Conservation (phyloP, 495 filamentous ascomycete species). For the Aspergillus indologenus region DNA sequence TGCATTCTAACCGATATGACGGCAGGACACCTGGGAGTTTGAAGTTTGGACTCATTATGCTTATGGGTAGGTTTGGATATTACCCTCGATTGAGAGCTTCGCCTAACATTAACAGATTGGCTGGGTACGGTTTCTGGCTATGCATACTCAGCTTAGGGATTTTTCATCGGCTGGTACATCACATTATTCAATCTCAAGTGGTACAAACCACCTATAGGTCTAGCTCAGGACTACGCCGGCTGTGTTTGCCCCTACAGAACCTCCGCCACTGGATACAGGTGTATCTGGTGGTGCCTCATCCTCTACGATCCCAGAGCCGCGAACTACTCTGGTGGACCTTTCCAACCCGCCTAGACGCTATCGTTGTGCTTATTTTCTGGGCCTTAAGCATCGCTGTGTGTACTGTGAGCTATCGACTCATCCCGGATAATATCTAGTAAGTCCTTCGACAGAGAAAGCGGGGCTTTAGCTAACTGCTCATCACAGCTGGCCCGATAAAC, state of each 20-base stretch:
- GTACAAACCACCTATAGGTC: background rate
- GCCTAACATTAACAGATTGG: constrained; percentile 8
- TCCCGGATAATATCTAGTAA: constrained; percentile 40
- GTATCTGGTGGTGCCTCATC: constrained; percentile 34
- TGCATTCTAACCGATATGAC: background rate
- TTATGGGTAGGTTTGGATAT: constrained; percentile 26
- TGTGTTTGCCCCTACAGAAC: constrained; percentile 4
- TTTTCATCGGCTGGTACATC: constrained; percentile 20
- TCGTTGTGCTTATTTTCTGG: constrained; percentile 42
- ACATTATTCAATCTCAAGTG: constrained; percentile 6
- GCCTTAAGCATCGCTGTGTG: constrained; percentile 37
- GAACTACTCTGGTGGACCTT: constrained; percentile 36
- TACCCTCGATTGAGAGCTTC: too few relatives aligned
- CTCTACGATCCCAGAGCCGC: constrained; percentile 27
- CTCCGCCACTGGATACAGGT: constrained; percentile 28
- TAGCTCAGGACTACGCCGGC: background rate
- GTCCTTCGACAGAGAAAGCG: constrained; percentile 7
- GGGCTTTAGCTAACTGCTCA: constrained; percentile 11
- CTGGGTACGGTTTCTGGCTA: constrained; percentile 37
- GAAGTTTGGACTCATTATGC: constrained; percentile 38
- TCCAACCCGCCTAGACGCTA: constrained; percentile 38
- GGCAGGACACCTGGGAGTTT: constrained; percentile 35
- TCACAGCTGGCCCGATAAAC: constrained; percentile 33
- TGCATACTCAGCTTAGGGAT: constrained; percentile 27
- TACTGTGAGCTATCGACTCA: constrained; percentile 34